These are phyloP conservation scores for Trichoderma harzianum DNA, from an alignment of 2,329 filamentous ascomycete genomes.

Conservation along the genomic window DNA sequence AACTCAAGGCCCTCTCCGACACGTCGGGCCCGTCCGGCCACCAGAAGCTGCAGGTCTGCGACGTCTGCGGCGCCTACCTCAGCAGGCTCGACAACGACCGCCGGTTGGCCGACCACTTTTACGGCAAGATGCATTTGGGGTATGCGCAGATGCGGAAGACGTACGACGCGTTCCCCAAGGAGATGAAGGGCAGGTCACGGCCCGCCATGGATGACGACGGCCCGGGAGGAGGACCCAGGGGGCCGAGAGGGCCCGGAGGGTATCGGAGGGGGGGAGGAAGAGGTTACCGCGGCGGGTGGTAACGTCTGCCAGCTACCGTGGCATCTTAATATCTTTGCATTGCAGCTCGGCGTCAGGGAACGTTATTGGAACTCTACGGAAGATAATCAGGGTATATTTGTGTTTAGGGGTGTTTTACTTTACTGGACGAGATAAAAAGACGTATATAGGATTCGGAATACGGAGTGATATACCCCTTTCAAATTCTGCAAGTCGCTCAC, in stretches of 20 bases:
- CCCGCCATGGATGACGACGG: conserved; percentile 53
- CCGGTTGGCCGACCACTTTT: conserved; percentile 92
- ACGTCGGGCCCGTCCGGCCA: conserved; percentile 91
- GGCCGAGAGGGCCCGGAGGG: conserved; percentile 53
- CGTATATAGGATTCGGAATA: conserved; percentile 11
- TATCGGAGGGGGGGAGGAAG: conserved; percentile 51
- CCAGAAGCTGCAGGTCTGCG: conserved; percentile 97
- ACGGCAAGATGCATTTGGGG: conserved; percentile 98
- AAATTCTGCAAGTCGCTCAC: not conserved
- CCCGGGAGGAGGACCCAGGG: conserved; percentile 44
- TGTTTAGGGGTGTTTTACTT: not conserved
- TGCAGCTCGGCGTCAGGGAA: conserved; percentile 20
- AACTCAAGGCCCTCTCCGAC: conserved; percentile 86
- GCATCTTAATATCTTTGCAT: conserved; percentile 18
- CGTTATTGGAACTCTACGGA: not conserved
- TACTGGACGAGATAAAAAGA: not conserved
- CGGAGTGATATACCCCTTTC: conserved; percentile 1
- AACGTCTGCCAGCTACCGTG: conserved; percentile 2
- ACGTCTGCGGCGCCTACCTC: conserved; percentile 95
- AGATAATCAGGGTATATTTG: not conserved
- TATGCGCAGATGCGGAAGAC: conserved; percentile 98
- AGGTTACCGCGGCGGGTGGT: conserved; percentile 51
- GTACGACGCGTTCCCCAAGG: conserved; percentile 79
- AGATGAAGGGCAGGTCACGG: conserved; percentile 70
- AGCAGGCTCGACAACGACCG: conserved; percentile 91